These are phyloP conservation scores for Gossypium rotundifolium DNA, from an alignment of 345 rosid species.

Conservation along the genomic window DNA sequence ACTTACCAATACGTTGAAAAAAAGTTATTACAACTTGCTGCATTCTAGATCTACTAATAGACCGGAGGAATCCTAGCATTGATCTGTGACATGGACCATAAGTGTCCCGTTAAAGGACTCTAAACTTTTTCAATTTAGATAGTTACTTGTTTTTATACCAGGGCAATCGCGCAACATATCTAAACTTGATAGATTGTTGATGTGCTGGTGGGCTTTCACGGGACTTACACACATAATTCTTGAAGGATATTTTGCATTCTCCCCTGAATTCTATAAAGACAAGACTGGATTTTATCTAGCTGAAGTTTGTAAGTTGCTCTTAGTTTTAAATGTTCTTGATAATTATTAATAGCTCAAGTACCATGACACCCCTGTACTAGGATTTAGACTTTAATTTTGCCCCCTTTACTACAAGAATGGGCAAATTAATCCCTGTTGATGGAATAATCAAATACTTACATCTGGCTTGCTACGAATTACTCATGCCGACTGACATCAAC, in stretches of 20 bases:
- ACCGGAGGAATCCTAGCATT: neutral
- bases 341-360: neutral
- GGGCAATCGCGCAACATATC: slow-evolving; percentile 37
- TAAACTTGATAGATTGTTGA: slow-evolving; percentile 52
- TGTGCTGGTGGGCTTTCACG: slow-evolving; percentile 99
- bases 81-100: neutral
- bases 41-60: neutral
- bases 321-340: neutral
- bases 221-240: slow-evolving; percentile 79
- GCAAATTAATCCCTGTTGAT: no score
- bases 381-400: no score
- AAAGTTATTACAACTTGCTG: neutral
- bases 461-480: no score
- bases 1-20: neutral
- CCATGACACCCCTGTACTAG: no score
- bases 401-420: no score
- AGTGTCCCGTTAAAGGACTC: neutral
- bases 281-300: slow-evolving; percentile 66
- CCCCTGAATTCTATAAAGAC: slow-evolving; percentile 81
- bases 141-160: slow-evolving; percentile 15
- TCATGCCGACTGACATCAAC: no score
- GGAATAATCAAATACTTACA: no score
- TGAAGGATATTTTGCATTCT: slow-evolving; percentile 88
- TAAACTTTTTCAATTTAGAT: neutral
- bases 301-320: slow-evolving; percentile 74